A percentile compares a stretch with the other conserved stretches of the same genome.
phyloP scores from a whole-genome alignment of 1,139 yeast species.

The Casaregolazyma suthepensis region DNA sequence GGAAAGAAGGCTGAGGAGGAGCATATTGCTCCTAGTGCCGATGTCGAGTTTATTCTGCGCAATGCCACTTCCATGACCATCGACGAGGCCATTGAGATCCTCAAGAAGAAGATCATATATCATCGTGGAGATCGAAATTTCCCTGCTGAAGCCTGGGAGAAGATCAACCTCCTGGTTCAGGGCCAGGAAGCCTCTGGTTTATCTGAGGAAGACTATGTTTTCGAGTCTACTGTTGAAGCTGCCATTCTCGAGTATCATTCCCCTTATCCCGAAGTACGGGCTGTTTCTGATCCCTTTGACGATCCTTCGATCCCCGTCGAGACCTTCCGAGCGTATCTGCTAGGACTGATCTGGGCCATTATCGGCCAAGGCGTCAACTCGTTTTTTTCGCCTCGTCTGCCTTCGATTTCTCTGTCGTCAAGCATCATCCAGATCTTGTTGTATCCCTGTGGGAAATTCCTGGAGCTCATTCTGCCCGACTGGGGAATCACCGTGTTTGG shows the following conservation, averaged over 20 bases:
- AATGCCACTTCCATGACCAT: conserved; percentile 25
- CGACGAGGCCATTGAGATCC: conserved; percentile 39
- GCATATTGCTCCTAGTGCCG: conserved; percentile 11
- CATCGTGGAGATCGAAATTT: conserved; percentile 48
- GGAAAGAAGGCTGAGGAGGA: conserved; percentile 13
- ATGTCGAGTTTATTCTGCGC: conserved; percentile 22
- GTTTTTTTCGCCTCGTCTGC: conserved; percentile 52
- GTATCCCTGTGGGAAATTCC: conserved; percentile 48
- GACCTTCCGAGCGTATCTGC: conserved; percentile 50
- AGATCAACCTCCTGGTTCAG: conserved; percentile 26
- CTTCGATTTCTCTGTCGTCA: conserved; percentile 41
- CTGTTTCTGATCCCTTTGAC: conserved; percentile 39
- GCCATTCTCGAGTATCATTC: conserved; percentile 48
- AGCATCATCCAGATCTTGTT: conserved; percentile 53
- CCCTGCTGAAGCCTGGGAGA: conserved; percentile 35
- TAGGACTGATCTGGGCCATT: conserved; percentile 52
- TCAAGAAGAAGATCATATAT: conserved; percentile 36
- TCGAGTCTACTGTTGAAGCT: conserved; percentile 43
- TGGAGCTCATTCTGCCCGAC: conserved; percentile 40
- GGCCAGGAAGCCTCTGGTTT: conserved; percentile 18
- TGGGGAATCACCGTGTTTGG: conserved; percentile 41
- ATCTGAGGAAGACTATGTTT: conserved; percentile 15
- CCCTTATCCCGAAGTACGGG: conserved; percentile 52
- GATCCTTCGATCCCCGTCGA: conserved; percentile 42
- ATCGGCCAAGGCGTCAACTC: conserved; percentile 53